Percentiles rank a stretch among this genome's conserved stretches.
Evolutionary conservation across 108 stramenopile species (phyloP).

Genomic region (Pseudonitzschia multiseries): DNA sequence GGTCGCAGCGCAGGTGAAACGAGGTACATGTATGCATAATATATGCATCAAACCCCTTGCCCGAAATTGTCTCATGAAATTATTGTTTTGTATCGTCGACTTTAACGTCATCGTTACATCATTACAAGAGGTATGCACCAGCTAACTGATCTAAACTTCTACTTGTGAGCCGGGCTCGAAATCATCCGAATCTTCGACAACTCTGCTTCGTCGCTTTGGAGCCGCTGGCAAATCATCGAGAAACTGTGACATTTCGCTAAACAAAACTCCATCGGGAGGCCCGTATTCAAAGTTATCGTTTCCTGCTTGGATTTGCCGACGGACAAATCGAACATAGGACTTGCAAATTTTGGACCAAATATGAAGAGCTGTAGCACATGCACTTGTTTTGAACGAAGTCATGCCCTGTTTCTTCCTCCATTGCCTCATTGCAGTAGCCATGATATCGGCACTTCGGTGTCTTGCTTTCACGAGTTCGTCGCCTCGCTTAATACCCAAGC

Average conservation of each 20-base stretch:
- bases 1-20: no score
- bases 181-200: neutral
- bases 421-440: conserved; percentile 47
- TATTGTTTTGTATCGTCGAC: no score
- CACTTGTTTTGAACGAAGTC: conserved; percentile 45
- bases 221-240: conserved; percentile 25
- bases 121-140: neutral
- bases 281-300: conserved; percentile 20
- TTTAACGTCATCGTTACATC: no score
- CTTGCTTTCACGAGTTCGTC: conserved; percentile 55
- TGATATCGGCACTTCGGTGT: conserved; percentile 44
- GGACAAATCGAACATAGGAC: conserved; percentile 60
- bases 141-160: conserved; percentile 17
- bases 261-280: conserved; percentile 6
- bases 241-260: conserved; percentile 40
- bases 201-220: conserved; percentile 15
- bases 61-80: no score
- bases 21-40: no score
- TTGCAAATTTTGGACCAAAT: conserved; percentile 76
- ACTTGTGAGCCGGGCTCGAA: conserved; percentile 30
- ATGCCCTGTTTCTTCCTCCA: conserved; percentile 54
- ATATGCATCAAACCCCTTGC: no score
- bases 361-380: conserved; percentile 67
- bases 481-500: conserved; percentile 45
- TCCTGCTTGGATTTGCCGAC: conserved; percentile 45